These are phyloP conservation scores for Hypsizygus marmoreus DNA, from an alignment of 768 basidiomycete genomes.

Conservation along the genomic window DNA sequence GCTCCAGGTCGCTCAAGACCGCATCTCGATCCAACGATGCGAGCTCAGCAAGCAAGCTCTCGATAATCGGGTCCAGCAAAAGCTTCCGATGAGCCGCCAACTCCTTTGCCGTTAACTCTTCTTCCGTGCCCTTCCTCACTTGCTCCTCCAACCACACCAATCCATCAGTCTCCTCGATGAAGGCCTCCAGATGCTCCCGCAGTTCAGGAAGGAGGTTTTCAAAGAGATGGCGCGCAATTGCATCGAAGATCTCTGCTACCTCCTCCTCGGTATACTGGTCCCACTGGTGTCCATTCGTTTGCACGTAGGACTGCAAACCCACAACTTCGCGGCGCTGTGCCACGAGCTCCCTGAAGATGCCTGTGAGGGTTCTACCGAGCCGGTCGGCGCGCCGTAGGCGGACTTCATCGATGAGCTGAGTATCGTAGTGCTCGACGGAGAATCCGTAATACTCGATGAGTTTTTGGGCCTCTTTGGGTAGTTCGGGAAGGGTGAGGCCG, in stretches of 20 bases:
- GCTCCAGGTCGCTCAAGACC: constrained; percentile 3
- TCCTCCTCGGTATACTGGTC: background rate
- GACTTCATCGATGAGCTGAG: background rate
- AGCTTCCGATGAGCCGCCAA: background rate
- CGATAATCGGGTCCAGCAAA: background rate
- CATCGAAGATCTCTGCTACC: background rate
- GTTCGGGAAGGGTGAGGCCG: background rate
- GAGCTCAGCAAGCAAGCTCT: background rate
- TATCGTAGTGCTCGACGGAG: background rate
- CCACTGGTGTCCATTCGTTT: background rate
- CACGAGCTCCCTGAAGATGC: constrained; percentile 4
- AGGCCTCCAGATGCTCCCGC: constrained; percentile 6
- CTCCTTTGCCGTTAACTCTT: constrained; percentile 1
- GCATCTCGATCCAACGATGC: constrained; percentile 2
- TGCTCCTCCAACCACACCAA: constrained; percentile 10
- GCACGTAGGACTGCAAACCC: background rate
- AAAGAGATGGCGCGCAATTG: background rate
- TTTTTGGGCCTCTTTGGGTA: constrained; percentile 4
- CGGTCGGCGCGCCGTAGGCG: background rate
- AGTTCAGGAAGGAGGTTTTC: constrained; percentile 7
- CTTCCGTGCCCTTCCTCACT: constrained; percentile 3
- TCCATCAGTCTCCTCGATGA: constrained; percentile 9
- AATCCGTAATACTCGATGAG: background rate
- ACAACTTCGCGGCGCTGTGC: constrained; percentile 8
- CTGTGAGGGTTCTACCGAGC: constrained; percentile 1